Conservation (phyloP, 306 rosid genomes). For the Castanea crenata region DNA sequence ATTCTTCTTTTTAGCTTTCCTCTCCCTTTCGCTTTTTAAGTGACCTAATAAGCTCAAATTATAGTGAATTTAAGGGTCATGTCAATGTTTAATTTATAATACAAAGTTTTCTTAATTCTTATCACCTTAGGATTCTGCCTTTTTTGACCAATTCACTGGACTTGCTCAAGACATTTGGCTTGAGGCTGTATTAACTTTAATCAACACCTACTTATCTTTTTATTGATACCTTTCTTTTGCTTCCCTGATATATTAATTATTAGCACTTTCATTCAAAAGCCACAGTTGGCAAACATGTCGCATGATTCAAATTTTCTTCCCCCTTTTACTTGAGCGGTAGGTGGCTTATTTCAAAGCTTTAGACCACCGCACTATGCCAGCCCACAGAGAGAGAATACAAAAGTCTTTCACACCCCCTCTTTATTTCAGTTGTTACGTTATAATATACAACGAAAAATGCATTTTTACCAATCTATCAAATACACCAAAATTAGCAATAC, state of each 20-base stretch:
- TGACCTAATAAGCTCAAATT: neutral
- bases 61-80: neutral
- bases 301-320: neutral
- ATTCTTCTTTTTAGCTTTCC: neutral
- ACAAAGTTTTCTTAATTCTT: neutral
- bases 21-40: neutral
- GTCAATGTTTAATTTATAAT: neutral
- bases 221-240: neutral
- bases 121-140: neutral
- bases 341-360: no score
- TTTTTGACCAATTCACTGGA: neutral
- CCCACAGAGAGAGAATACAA: no score
- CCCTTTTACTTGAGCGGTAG: neutral
- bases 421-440: no score
- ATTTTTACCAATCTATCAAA: no score
- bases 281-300: neutral
- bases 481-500: no score
- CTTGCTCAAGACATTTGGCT: neutral
- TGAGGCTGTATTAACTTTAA: neutral
- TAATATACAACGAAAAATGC: no score
- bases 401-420: no score
- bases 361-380: no score
- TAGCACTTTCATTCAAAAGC: no score
- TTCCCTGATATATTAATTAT: neutral
- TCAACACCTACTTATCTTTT: neutral